These are phyloP conservation scores for Guyanaporus albipodus DNA, from an alignment of 768 basidiomycete species.

Conservation along the genomic window DNA sequence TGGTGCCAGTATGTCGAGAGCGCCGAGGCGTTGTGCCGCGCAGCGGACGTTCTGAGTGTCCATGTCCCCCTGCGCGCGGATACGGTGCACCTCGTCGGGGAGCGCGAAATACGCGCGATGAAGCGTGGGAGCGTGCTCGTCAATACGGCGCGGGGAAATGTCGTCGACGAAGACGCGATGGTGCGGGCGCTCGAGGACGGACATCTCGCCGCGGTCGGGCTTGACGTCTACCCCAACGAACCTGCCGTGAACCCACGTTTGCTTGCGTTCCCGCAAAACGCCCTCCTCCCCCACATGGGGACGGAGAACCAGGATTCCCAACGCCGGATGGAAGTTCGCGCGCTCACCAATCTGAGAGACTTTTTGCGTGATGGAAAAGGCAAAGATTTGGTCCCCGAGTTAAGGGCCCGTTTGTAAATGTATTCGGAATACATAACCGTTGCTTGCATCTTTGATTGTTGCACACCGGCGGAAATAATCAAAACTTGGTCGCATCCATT, in stretches of 20 bases:
- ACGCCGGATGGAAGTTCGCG: slow-evolving; percentile 80
- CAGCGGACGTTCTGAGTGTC: slow-evolving; percentile 80
- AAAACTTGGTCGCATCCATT: too few relatives aligned
- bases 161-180: slow-evolving; percentile 85
- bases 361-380: slow-evolving; percentile 63
- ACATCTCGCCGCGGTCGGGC: slow-evolving; percentile 52
- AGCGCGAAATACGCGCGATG: slow-evolving; percentile 70
- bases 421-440: too few relatives aligned
- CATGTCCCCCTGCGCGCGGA: slow-evolving; percentile 77
- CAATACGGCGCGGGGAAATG: slow-evolving; percentile 89
- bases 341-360: slow-evolving; percentile 71
- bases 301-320: slow-evolving; percentile 82
- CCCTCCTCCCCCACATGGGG: slow-evolving; percentile 89
- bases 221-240: slow-evolving; percentile 87
- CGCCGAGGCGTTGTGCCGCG: slow-evolving; percentile 56
- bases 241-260: slow-evolving; percentile 76
- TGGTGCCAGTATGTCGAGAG: slow-evolving; percentile 79
- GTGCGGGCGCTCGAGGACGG: slow-evolving; percentile 82
- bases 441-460: too few relatives aligned
- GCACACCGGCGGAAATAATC: too few relatives aligned
- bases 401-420: slow-evolving; percentile 18
- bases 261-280: slow-evolving; percentile 77
- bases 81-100: slow-evolving; percentile 70
- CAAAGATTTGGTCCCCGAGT: slow-evolving; percentile 64
- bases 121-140: slow-evolving; percentile 77